Evolutionary conservation across 352 stramenopile genomes (phyloP).

Genomic region (Globisporangium nagaii): DNA sequence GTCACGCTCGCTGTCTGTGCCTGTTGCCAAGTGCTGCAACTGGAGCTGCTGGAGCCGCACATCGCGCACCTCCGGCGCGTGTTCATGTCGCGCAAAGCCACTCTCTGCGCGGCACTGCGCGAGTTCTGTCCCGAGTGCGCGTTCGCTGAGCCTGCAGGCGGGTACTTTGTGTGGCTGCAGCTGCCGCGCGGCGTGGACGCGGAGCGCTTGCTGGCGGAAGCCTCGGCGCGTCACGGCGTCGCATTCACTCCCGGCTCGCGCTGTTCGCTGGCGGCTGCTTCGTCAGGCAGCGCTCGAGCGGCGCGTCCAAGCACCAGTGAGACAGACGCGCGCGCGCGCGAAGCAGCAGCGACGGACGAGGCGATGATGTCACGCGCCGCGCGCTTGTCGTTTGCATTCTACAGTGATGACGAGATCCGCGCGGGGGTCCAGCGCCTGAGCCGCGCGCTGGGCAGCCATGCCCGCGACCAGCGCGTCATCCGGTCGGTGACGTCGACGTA

Average conservation of each 20-base stretch:
- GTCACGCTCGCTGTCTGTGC: conserved; percentile 22
- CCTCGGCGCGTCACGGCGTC: conserved; percentile 46
- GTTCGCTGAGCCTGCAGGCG: conserved; percentile 62
- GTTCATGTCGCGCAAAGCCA: conserved; percentile 34
- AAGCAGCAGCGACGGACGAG: neutral
- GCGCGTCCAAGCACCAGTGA: conserved; percentile 13
- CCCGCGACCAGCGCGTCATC: too few species aligned
- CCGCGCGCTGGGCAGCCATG: conserved; percentile 28
- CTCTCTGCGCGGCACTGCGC: conserved; percentile 42
- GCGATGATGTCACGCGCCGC: conserved; percentile 31
- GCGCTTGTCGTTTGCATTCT: conserved; percentile 81
- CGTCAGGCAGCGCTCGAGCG: neutral
- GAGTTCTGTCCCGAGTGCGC: conserved; percentile 30
- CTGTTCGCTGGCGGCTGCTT: conserved; percentile 33
- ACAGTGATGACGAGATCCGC: conserved; percentile 65
- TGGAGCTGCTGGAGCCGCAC: conserved; percentile 39
- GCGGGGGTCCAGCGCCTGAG: conserved; percentile 53
- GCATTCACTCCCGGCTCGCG: conserved; percentile 70
- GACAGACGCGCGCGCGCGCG: too few species aligned
- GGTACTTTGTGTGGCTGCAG: conserved; percentile 84
- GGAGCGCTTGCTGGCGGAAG: conserved; percentile 44
- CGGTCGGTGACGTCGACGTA: neutral
- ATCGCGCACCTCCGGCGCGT: conserved; percentile 36
- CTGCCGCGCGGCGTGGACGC: conserved; percentile 44
- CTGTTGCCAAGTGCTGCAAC: conserved; percentile 43